Percentiles rank a stretch among this genome's conserved stretches.
Conservation (phyloP, 305 asterid genomes). For the Fraxinus angustifolia region DNA sequence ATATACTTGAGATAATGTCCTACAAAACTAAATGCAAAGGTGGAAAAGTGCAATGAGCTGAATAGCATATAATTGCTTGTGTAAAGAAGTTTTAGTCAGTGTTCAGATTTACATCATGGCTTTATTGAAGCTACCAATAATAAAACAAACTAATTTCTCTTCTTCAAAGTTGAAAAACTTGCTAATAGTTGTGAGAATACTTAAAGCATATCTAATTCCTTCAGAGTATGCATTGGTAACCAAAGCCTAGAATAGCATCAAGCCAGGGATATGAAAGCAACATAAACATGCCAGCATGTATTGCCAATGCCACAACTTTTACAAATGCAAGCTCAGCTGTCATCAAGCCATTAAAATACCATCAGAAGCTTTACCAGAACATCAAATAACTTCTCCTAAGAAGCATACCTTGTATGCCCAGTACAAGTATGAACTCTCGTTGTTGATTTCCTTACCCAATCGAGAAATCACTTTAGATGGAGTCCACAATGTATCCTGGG, state of each 20-base stretch:
- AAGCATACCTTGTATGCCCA: slow-evolving; percentile 78
- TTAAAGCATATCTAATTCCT: neutral
- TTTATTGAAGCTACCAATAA: neutral
- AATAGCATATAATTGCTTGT: neutral
- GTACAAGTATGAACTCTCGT: slow-evolving; percentile 79
- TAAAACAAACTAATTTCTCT: neutral
- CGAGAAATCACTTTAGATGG: slow-evolving; percentile 94
- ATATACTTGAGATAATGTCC: neutral
- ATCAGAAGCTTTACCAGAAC: neutral
- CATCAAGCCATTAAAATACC: neutral
- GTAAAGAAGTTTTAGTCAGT: neutral
- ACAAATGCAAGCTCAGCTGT: neutral
- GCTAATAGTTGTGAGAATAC: neutral
- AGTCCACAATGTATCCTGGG: slow-evolving; percentile 75
- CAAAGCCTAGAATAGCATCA: neutral
- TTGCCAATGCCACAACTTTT: neutral
- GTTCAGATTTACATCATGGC: neutral
- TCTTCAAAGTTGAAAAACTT: neutral
- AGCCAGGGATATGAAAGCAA: neutral
- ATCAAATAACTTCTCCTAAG: neutral
- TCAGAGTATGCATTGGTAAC: neutral
- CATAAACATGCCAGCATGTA: neutral
- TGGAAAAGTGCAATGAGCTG: neutral
- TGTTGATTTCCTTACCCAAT: slow-evolving; percentile 75
- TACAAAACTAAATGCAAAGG: neutral